These are phyloP conservation scores for Oxalis stricta DNA, from an alignment of 441 rosid species.

Conservation along the genomic window DNA sequence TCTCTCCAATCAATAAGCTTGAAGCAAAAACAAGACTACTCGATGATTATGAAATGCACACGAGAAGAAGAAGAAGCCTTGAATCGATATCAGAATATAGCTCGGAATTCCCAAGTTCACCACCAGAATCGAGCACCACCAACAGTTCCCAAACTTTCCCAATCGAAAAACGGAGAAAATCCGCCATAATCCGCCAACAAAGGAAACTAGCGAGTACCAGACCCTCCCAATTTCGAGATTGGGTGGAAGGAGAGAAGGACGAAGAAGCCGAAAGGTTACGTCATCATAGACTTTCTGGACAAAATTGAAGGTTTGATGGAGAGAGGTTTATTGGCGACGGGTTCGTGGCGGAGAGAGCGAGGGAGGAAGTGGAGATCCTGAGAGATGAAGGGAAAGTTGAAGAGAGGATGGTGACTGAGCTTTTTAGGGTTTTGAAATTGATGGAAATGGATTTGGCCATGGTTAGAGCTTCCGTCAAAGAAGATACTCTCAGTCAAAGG, in stretches of 20 bases:
- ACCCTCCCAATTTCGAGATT: conserved; percentile 71
- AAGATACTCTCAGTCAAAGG: conserved; percentile 61
- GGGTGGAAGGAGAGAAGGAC: conserved; percentile 63
- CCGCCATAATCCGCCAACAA: conserved; percentile 48
- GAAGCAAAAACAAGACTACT: too few relatives aligned
- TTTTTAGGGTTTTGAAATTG: conserved; percentile 70
- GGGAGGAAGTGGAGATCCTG: conserved; percentile 78
- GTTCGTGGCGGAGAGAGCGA: conserved; percentile 75
- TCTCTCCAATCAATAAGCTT: too few relatives aligned
- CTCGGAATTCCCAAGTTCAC: conserved; percentile 21
- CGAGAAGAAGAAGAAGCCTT: too few relatives aligned
- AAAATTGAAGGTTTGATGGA: conserved; percentile 63
- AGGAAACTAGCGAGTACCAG: conserved; percentile 22
- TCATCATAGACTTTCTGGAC: conserved; percentile 71
- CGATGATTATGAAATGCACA: too few relatives aligned
- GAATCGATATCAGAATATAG: too few relatives aligned
- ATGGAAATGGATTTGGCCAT: conserved; percentile 97
- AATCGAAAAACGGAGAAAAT: conserved; percentile 56
- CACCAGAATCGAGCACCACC: conserved; percentile 32
- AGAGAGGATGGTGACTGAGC: conserved; percentile 75
- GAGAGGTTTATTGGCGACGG: conserved; percentile 52
- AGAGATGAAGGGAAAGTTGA: conserved; percentile 75
- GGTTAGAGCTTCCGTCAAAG: conserved; percentile 83
- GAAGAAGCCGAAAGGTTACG: conserved; percentile 70
- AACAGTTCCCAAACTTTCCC: conserved; percentile 47